Evolutionary conservation across 2,329 filamentous ascomycete species (phyloP), one percentile per base, ranked within the genome.

Genomic region (Fusarium sarcochroum): DNA sequence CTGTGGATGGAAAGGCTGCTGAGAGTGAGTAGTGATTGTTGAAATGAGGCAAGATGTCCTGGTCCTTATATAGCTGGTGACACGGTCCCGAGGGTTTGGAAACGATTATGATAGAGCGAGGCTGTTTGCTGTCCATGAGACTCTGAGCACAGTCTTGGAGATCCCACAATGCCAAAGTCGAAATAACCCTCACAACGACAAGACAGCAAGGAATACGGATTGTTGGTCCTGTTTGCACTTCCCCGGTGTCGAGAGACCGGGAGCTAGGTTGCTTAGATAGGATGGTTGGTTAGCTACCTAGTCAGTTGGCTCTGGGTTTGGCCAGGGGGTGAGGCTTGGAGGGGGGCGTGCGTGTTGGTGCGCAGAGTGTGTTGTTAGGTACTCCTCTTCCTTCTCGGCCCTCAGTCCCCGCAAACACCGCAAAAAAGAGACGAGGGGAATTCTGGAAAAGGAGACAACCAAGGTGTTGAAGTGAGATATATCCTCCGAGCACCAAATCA

Each of bases 31-130:
- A 55, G 49, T 66, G 55, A 48, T 69, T 62, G 35, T 66, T 20
- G 50, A 40, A 47, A 60, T 52, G 49, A 71, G 53, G 47, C 57
- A 32, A 64, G 65, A 67, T 57, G 57, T 27, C 50, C 42, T 69
- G 52, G 58, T 58, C 66, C 57, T 75, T 75, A 75, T 75, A 75
- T 75, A 75, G 63, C 62, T 61, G 69, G 69, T 69, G 69, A 73
- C 48, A 73, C 69, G 61, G 66, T 58, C 63, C 73, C 71, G 68
- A 72, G 70, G 57, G 55, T 63, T 58, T 68, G 72, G 72, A 52
- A 61, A 62, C 57, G 52, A 67, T 51, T 64, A 37, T 64, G 63
- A 63, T 30, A 65, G 70, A 71, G 48, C 64, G 58, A 74, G 72
- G 64, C 67, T 68, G 72, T 74, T 71, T 73, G 59, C 60, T 67